Percentiles rank a stretch among this genome's conserved stretches.
Conservation (phyloP, 495 filamentous ascomycete genomes). For the Neurospora cerealis region DNA sequence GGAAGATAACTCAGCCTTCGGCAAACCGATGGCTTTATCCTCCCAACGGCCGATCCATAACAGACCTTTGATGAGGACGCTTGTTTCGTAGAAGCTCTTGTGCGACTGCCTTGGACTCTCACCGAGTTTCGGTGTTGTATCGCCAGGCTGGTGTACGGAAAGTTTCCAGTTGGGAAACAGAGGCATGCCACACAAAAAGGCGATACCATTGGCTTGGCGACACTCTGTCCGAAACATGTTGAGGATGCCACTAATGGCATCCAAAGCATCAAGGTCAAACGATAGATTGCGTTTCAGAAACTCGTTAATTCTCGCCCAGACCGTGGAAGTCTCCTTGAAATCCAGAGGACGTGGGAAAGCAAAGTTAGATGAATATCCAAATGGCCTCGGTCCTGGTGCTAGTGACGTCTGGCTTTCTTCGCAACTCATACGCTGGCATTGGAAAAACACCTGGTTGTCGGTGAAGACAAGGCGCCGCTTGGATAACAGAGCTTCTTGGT, state of each 20-base stretch:
- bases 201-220: neutral
- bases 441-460: neutral
- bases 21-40: neutral
- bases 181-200: neutral
- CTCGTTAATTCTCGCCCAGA: neutral
- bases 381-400: too few relatives aligned
- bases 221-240: neutral
- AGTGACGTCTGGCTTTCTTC: neutral
- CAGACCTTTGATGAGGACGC: neutral
- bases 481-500: slow-evolving; percentile 1
- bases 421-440: neutral
- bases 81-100: neutral
- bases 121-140: neutral
- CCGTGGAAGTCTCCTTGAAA: neutral
- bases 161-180: neutral
- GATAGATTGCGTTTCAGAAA: neutral
- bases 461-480: neutral
- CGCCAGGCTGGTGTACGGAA: neutral
- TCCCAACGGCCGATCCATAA: neutral
- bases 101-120: neutral
- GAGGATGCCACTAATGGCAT: slow-evolving; percentile 1
- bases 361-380: too few relatives aligned
- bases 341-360: neutral
- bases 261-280: neutral
- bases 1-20: neutral